Base-by-base conservation (phyloP, 2,329 filamentous ascomycete genomes). In the Ophiostoma novo-ulmi region DNA sequence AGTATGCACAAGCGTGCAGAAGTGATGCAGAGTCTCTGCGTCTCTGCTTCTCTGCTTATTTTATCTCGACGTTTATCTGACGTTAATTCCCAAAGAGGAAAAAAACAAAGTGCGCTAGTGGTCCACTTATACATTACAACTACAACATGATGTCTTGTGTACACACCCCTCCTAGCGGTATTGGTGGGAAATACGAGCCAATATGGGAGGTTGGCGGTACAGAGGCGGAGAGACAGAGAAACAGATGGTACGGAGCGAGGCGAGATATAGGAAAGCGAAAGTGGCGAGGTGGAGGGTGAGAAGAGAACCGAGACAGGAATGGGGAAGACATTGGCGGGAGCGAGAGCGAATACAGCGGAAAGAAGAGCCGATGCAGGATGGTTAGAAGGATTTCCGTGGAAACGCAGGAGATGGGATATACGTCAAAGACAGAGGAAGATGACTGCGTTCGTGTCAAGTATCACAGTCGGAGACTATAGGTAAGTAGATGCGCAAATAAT, bases 71-170 rank as follows among this genome's bases (percentile, higher is more conserved):
- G 35, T 67, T 58, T 26, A 66, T 22, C 41, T 66, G 48, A 67
- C 35, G 35, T 36, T 67, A 44, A n/a, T 31, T 39, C 63, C 64
- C 41, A 20, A 70, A 70, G n/a, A 55, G 44, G 69, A 41, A 48
- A 20, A 67, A 67, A 67, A 44, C 22, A 38, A 22, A 20, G 22
- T 48, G 61, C 36, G 31, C 20, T 35, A 67, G 26, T 38, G 44
- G 48, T 44, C 69, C 64, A 67, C 64, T 67, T 70, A 70, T 67
- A 70, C 48, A 52, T 64, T 44, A 20, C 63, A 22, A 52, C 69
- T 20, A 36, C 63, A 22, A n/a, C 48, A 41, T 67, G 44, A 11
- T 38, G 38, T 55, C 31, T 39, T 66, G 36, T 67, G 52, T 26
- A 58, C 52, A 58, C 52, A 36, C 66, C 22, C 41, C 22, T 36